Percentiles rank a stretch among this genome's conserved stretches.
Conservation (phyloP, 257 asterid species). For the Handroanthus guayacan region DNA sequence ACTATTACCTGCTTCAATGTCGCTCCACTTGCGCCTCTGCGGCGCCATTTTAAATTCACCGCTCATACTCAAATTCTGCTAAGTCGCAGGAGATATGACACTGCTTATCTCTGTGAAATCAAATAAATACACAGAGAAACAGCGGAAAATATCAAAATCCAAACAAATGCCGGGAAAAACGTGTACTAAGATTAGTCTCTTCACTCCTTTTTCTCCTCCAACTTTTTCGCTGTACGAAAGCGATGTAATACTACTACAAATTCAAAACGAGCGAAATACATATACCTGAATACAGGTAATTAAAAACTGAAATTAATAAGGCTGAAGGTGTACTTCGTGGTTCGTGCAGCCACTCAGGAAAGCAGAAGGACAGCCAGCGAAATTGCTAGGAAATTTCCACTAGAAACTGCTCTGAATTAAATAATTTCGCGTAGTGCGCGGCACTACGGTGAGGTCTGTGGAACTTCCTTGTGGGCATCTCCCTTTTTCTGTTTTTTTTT, state of each 20-base stretch:
- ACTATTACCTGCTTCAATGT: slow-evolving; percentile 61
- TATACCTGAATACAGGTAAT: background rate
- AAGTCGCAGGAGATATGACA: slow-evolving; percentile 78
- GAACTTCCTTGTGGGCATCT: background rate
- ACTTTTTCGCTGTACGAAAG: background rate
- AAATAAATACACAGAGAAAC: background rate
- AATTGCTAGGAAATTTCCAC: slow-evolving; percentile 40
- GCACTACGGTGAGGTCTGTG: slow-evolving; percentile 18
- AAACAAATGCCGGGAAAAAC: slow-evolving; percentile 18
- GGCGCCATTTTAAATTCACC: slow-evolving; percentile 47
- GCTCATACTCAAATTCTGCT: slow-evolving; percentile 33
- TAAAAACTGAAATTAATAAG: slow-evolving; percentile 15
- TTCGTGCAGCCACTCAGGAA: background rate
- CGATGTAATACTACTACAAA: background rate
- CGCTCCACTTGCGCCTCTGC: slow-evolving; percentile 49
- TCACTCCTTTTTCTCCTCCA: background rate
- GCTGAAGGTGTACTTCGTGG: slow-evolving; percentile 25
- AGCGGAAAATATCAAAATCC: slow-evolving; percentile 4
- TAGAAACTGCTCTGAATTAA: background rate
- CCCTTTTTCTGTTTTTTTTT: background rate
- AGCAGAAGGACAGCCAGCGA: background rate
- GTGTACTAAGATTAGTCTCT: background rate
- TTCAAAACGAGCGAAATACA: background rate
- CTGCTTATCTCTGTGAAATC: slow-evolving; percentile 28
- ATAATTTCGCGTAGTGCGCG: background rate